Conservation (phyloP, 495 filamentous ascomycete genomes). For the Xylaria telfairii region DNA sequence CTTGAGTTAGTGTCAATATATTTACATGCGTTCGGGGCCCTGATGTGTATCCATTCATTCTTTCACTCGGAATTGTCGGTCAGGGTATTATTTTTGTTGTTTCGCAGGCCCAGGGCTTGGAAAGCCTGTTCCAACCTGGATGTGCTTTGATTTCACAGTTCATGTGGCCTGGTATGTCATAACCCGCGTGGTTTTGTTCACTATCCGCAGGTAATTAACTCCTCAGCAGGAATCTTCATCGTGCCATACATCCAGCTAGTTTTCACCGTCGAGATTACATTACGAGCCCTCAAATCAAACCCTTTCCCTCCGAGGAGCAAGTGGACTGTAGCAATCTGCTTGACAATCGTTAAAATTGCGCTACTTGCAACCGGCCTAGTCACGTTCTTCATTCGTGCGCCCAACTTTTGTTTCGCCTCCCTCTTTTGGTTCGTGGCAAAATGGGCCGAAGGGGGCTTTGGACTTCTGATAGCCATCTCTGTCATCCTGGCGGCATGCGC, state of each 20-base stretch:
- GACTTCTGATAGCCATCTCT: constrained; percentile 42
- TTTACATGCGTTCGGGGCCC: constrained; percentile 48
- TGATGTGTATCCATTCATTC: constrained; percentile 51
- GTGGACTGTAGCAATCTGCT: constrained; percentile 51
- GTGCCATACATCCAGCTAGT: constrained; percentile 55
- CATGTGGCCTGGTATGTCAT: constrained; percentile 55
- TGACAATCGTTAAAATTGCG: constrained; percentile 46
- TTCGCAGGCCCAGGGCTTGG: constrained; percentile 51
- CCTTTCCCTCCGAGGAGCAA: constrained; percentile 49
- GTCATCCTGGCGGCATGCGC: constrained; percentile 39
- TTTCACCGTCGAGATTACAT: constrained; percentile 49
- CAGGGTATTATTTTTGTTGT: constrained; percentile 55
- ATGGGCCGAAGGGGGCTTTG: constrained; percentile 50
- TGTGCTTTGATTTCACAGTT: constrained; percentile 51
- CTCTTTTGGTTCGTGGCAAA: constrained; percentile 59
- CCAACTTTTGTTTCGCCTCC: constrained; percentile 51
- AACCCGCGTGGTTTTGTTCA: background rate
- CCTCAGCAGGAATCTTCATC: constrained; percentile 50
- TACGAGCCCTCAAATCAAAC: constrained; percentile 47
- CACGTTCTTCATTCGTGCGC: constrained; percentile 47
- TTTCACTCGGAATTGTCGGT: constrained; percentile 53
- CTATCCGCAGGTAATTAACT: background rate
- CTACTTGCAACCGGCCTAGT: constrained; percentile 49
- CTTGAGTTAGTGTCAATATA: constrained; percentile 32
- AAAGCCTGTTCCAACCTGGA: constrained; percentile 44